Conservation (phyloP, 2,329 filamentous ascomycete species). For the Macrophomina pseudophaseolina region DNA sequence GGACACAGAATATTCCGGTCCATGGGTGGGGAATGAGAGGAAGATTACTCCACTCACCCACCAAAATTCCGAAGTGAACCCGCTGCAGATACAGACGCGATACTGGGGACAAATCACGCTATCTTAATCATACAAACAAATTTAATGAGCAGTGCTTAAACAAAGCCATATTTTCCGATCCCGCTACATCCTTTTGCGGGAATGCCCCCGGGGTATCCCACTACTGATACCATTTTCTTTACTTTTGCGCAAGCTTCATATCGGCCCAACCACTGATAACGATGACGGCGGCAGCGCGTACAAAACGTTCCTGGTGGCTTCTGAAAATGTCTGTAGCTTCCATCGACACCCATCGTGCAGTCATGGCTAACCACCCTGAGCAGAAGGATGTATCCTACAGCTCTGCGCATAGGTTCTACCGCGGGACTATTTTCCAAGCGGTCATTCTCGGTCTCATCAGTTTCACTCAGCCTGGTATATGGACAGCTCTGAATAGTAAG, state of each 20-base stretch:
- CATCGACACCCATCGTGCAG: too few relatives aligned
- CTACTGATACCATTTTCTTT: slow-evolving; percentile 16
- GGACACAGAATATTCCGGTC: too few relatives aligned
- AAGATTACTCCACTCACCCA: neutral
- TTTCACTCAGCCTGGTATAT: slow-evolving; percentile 55
- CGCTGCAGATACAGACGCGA: neutral
- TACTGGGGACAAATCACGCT: slow-evolving; percentile 8
- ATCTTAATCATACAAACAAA: neutral
- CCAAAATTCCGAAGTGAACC: neutral
- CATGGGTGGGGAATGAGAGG: neutral
- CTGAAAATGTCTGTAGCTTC: too few relatives aligned
- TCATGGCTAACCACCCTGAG: neutral
- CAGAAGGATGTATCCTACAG: neutral
- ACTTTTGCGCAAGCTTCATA: neutral
- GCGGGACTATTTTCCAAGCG: slow-evolving; percentile 55
- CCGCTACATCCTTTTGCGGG: neutral
- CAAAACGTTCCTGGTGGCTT: neutral
- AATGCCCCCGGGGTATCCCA: neutral
- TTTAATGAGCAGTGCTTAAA: neutral
- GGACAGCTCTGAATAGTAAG: slow-evolving; percentile 51
- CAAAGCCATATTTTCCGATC: neutral
- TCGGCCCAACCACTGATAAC: neutral
- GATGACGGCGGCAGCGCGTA: neutral
- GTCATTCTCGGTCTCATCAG: slow-evolving; percentile 52
- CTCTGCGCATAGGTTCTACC: slow-evolving; percentile 38